Evolutionary conservation across 805 yeast species (phyloP).

Genomic region (Deakozyma indianensis): DNA sequence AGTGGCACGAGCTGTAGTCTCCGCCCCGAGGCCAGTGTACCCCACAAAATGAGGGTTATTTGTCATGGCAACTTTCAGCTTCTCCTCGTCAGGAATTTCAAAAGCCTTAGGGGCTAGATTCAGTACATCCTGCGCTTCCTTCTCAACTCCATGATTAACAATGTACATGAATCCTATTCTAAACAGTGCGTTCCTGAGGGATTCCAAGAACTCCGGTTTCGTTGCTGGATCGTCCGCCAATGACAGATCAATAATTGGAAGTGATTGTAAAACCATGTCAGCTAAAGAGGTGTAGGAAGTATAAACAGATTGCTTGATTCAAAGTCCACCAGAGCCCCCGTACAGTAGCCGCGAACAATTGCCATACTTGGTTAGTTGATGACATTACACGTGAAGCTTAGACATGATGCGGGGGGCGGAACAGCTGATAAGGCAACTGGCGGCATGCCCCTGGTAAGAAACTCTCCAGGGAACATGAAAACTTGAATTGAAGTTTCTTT

Average conservation of each 20-base stretch:
- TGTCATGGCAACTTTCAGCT: conserved; percentile 35
- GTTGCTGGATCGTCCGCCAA: conserved; percentile 28
- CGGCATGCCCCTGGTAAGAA: no score
- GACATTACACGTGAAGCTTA: no score
- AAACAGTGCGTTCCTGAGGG: conserved; percentile 32
- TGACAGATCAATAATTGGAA: conserved; percentile 27
- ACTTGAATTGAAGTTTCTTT: no score
- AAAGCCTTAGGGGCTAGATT: conserved; percentile 30
- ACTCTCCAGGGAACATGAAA: no score
- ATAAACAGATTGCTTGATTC: no score
- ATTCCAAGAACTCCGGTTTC: conserved; percentile 27
- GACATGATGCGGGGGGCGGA: no score
- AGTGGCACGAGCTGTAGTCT: conserved; percentile 35
- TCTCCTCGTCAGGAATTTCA: conserved; percentile 31
- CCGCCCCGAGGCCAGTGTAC: conserved; percentile 41
- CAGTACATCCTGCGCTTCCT: conserved; percentile 25
- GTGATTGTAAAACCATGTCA: conserved; percentile 10
- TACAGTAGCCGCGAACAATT: no score
- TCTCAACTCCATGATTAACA: conserved; percentile 31
- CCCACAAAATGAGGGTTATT: conserved; percentile 46
- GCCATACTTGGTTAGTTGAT: no score
- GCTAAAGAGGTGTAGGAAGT: no score
- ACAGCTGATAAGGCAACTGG: no score
- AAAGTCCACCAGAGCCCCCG: no score
- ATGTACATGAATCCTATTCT: conserved; percentile 42